Evolutionary conservation across 176 grass and related monocot species (phyloP).

Genomic region (Typha latifolia): DNA sequence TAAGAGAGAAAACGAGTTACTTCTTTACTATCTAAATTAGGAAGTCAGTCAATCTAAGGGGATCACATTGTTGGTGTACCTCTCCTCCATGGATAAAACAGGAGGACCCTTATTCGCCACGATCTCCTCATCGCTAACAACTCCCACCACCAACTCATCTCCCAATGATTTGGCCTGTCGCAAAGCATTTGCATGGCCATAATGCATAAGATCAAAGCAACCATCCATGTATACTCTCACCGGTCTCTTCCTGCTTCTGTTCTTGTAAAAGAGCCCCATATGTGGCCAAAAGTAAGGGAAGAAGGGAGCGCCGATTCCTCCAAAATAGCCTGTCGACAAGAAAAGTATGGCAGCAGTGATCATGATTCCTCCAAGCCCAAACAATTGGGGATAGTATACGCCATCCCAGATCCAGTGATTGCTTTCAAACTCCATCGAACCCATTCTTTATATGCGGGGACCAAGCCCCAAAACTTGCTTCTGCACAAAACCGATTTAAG

Average conservation of each 20-base stretch:
- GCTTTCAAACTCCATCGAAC: slow-evolving; percentile 55
- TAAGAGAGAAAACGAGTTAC: no score
- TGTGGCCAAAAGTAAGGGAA: slow-evolving; percentile 55
- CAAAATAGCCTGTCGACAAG: slow-evolving; percentile 68
- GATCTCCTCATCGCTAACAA: slow-evolving; percentile 88
- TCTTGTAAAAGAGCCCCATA: slow-evolving; percentile 56
- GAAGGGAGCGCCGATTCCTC: slow-evolving; percentile 58
- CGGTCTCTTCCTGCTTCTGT: slow-evolving; percentile 41
- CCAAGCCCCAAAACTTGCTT: neutral
- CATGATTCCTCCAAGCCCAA: slow-evolving; percentile 78
- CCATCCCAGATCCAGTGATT: slow-evolving; percentile 56
- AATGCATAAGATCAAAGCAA: slow-evolving; percentile 92
- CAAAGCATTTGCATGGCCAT: slow-evolving; percentile 80
- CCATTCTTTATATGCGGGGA: slow-evolving; percentile 24
- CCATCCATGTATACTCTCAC: slow-evolving; percentile 95
- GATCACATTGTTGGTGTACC: slow-evolving; percentile 21
- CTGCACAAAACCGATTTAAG: neutral
- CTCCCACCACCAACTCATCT: slow-evolving; percentile 67
- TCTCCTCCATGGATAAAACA: slow-evolving; percentile 95
- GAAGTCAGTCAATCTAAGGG: neutral
- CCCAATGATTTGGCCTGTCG: slow-evolving; percentile 74
- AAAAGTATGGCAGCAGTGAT: slow-evolving; percentile 54
- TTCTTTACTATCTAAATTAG: neutral
- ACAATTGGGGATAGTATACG: slow-evolving; percentile 56
- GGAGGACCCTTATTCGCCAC: slow-evolving; percentile 82